These are phyloP conservation scores for Poterioochromonas sp. DNA, from an alignment of 352 stramenopile species.

Conservation along the genomic window DNA sequence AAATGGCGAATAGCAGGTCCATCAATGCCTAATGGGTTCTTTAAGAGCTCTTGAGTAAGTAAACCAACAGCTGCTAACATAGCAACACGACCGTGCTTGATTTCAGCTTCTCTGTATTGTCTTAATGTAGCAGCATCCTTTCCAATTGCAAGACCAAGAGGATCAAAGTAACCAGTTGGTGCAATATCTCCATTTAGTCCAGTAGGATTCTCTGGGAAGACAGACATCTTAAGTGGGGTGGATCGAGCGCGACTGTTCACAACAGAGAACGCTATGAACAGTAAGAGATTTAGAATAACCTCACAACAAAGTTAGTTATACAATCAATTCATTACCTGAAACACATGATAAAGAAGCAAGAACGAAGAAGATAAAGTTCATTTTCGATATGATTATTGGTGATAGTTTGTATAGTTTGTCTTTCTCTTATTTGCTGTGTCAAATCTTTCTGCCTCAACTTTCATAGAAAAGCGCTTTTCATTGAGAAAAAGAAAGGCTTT, in stretches of 20 bases:
- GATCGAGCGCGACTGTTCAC: neutral
- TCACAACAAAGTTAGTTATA: neutral
- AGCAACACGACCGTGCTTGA: constrained; percentile 16
- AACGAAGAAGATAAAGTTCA: too few relatives aligned
- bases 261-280: neutral
- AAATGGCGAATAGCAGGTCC: neutral
- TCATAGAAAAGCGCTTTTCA: too few relatives aligned
- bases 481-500: too few relatives aligned
- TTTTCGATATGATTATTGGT: too few relatives aligned
- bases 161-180: constrained; percentile 22
- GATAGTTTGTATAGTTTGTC: too few relatives aligned
- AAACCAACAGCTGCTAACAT: constrained; percentile 16
- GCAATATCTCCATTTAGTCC: neutral
- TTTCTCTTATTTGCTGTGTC: too few relatives aligned
- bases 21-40: constrained; percentile 10
- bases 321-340: too few relatives aligned
- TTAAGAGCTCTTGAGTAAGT: neutral
- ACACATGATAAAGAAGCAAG: too few relatives aligned
- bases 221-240: neutral
- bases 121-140: constrained; percentile 26
- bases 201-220: neutral
- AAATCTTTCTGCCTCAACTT: too few relatives aligned
- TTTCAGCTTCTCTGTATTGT: constrained; percentile 20
- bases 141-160: constrained; percentile 6
- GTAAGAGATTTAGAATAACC: neutral